Evolutionary conservation across 768 basidiomycete genomes (phyloP), one percentile per base, ranked within the genome.

Genomic region (Mycena capillaripes): DNA sequence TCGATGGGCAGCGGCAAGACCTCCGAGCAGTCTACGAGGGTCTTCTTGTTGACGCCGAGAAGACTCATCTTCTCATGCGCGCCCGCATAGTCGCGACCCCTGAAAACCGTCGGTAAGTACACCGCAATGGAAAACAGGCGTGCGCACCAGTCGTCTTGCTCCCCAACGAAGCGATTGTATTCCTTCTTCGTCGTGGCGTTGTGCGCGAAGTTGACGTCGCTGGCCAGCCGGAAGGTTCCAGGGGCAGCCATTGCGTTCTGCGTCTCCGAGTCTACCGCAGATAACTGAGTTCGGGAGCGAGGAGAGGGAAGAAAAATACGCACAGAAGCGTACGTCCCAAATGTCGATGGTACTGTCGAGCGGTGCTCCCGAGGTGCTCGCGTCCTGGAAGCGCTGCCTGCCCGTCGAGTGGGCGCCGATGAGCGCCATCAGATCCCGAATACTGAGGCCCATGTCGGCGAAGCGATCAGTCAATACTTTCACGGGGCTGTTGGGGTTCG

Each of bases 371-470:
- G 10, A 16, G 16, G n/a, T 19, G 5, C 21, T 17, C 34, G 57
- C 27, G 23, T 67, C 32, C 25, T 71, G 65, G 48, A 75, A 72
- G 17, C 53, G 52, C 42, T 72, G 73, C 12, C 38, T 72, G 3
- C 65, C 64, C 2, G 62, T 58, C 11, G 65, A 52, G 61, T 75
- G 73, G 16, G 70, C 61, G 2, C 73, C 73, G 25, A 75, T 68
- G 21, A 75, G 62, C 1, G 73, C 70, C 52, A 75, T 68, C 17
- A 70, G 40, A 29, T 75, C 70, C 9, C 70, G 65, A 14, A 58
- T 36, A 19, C 30, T 55, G 70, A 74, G 53, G 16, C 73, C 73
- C 73, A 70, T 70, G 27, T 74, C 73, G 14, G 62, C 63, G 42
- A 74, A 74, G 9, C 73, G 53, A 17, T 59, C 70, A 3, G 63